Base-by-base conservation (phyloP, 805 yeast species). In the Sungouiella thailandica region DNA sequence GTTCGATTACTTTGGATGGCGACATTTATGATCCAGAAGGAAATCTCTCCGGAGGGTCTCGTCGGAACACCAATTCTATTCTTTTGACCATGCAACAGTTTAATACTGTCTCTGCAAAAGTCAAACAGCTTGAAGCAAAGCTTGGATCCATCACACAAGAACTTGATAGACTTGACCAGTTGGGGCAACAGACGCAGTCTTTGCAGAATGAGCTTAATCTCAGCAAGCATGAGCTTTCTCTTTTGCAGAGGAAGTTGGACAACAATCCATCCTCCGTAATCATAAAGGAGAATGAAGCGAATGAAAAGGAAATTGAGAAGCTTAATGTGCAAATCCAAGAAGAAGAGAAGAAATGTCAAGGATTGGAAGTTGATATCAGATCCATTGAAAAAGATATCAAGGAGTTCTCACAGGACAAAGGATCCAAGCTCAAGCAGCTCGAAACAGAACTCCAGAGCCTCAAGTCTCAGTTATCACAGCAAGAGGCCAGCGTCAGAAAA, bases 21-120 rank as follows among this genome's bases (percentile, higher is more conserved):
- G 98, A 93, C 56, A 74, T 82, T 8, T 93, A 89, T 59, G 98
- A 93, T 53, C 98, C 98, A 0, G 87, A 83, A 45, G 99, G 99
- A 11, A 85, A 95, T 6, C 65, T 93, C 17, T 84, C 96, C 1
- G 99, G 99, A 30, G 97, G 97, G n/a, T 80, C 94, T 14, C 71
- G 90, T 46, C 78, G 70, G 42, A 65, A 67, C 31, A 62, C 74
- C 11, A 69, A 76, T 2, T 73, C 87, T 0, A 57, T 83, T 3
- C 65, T 89, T 36, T 55, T 76, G 8, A 76, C 74, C 28, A 75
- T 88, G 54, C 90, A 82, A 49, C 74, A 74, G 37, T 80, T 72
- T 45, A 83, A 83, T 47, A 55, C 50, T 11, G 49, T 73, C 9
- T 60, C 62, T 16, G 47, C 50, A 7, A 60, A 65, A 36, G 53